These are phyloP conservation scores for Striga asiatica DNA, from an alignment of 257 asterid genomes.

Conservation along the genomic window DNA sequence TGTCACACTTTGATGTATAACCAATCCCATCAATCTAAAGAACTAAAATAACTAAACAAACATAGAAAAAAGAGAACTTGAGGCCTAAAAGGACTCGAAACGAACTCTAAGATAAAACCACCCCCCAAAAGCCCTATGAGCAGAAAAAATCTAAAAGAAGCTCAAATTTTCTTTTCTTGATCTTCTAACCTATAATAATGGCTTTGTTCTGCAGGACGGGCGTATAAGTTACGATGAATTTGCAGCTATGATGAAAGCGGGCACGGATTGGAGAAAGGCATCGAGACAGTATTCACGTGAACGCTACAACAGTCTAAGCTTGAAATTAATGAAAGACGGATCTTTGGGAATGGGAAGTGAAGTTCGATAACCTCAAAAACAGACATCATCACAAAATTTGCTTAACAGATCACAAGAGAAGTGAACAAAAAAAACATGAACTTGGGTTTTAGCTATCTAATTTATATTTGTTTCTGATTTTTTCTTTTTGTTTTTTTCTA, in stretches of 20 bases:
- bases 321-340: slow-evolving; percentile 38
- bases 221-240: slow-evolving; percentile 60
- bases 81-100: no score
- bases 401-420: neutral
- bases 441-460: neutral
- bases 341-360: slow-evolving; percentile 20
- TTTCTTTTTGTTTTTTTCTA: neutral
- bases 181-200: no score
- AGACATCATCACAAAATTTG: neutral
- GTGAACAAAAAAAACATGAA: no score
- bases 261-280: slow-evolving; percentile 78
- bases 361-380: slow-evolving; percentile 12
- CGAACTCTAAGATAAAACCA: no score
- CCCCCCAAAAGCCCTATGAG: no score
- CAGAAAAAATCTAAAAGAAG: no score
- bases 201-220: slow-evolving; percentile 48
- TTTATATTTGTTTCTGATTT: neutral
- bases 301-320: slow-evolving; percentile 49
- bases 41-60: no score
- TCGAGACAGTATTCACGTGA: slow-evolving; percentile 64
- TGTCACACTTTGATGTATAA: no score
- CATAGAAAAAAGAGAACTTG: no score
- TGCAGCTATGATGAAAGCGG: slow-evolving; percentile 64
- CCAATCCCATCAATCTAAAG: no score
- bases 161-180: no score